Conservation (phyloP, 345 rosid species). For the Populus nigra region DNA sequence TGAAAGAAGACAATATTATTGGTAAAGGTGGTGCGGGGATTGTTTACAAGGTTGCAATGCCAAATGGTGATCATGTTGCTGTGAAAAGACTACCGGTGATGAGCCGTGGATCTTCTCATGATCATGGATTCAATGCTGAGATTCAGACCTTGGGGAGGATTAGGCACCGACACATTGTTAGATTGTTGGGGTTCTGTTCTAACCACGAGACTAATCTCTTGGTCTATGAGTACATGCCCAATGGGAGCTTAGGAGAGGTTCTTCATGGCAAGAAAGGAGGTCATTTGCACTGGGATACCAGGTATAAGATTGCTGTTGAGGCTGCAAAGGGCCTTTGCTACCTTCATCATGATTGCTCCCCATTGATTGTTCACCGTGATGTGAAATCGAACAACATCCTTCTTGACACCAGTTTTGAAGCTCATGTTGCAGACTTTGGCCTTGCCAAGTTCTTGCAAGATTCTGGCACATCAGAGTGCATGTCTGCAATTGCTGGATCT, state of each 20-base stretch:
- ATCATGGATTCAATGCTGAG: conserved; percentile 95
- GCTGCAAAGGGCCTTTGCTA: conserved; percentile 88
- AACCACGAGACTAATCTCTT: conserved; percentile 88
- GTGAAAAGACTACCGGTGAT: conserved; percentile 76
- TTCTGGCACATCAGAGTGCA: conserved; percentile 87
- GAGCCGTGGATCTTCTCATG: conserved; percentile 89
- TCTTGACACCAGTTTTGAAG: conserved; percentile 75
- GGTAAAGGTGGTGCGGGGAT: conserved; percentile 97
- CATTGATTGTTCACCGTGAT: conserved; percentile 79
- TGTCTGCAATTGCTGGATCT: conserved; percentile 97
- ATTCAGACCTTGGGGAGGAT: conserved; percentile 89
- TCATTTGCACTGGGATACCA: conserved; percentile 80
- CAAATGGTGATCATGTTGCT: conserved; percentile 75
- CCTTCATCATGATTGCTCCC: conserved; percentile 88
- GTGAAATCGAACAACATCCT: conserved; percentile 88
- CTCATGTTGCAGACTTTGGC: conserved; percentile 94
- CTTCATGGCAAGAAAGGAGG: conserved; percentile 93
- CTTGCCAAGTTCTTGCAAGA: conserved; percentile 91
- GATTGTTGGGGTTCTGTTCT: conserved; percentile 78
- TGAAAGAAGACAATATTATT: conserved; percentile 86
- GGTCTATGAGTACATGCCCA: conserved; percentile 87
- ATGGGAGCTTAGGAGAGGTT: conserved; percentile 88
- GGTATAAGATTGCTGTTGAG: conserved; percentile 81
- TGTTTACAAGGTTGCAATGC: conserved; percentile 77
- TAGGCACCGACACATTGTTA: conserved; percentile 80